These are phyloP conservation scores for Tulasnella sp. DNA, from an alignment of 768 basidiomycete species.

Conservation along the genomic window DNA sequence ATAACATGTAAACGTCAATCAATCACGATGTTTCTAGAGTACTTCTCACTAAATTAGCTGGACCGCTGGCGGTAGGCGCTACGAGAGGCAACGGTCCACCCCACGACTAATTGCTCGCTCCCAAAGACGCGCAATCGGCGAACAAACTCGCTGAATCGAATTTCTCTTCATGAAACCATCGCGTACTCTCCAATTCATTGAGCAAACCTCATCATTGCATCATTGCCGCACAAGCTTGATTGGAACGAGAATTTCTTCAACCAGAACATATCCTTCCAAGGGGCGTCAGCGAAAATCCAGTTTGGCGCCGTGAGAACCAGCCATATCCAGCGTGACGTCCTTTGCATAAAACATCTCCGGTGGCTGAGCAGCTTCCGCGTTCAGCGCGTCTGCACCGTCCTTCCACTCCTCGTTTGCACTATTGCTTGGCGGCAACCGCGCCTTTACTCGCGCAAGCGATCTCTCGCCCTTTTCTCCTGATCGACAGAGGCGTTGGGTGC, in stretches of 20 bases:
- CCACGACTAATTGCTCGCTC: slow-evolving; percentile 64
- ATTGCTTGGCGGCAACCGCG: not conserved
- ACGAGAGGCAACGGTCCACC: too few species aligned
- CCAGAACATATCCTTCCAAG: slow-evolving; percentile 55
- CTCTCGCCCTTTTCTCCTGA: not conserved
- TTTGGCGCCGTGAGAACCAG: slow-evolving; percentile 33
- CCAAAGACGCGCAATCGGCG: slow-evolving; percentile 36
- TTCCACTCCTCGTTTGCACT: not conserved
- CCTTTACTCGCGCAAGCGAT: not conserved
- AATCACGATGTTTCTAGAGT: too few species aligned
- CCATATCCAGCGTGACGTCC: slow-evolving; percentile 25
- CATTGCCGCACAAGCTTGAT: not conserved
- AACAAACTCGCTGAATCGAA: slow-evolving; percentile 35
- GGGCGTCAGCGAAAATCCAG: slow-evolving; percentile 60
- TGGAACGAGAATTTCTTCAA: slow-evolving; percentile 59
- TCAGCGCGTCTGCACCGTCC: not conserved
- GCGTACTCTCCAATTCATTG: not conserved
- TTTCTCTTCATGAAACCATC: not conserved
- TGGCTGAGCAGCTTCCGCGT: not conserved
- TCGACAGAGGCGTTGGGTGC: slow-evolving; percentile 8
- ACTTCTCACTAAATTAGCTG: too few species aligned
- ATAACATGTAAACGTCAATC: too few species aligned
- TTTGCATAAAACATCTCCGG: slow-evolving; percentile 18
- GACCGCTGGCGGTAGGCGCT: too few species aligned
- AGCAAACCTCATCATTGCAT: not conserved